Evolutionary conservation across 257 asterid species (phyloP).

Genomic region (Gentiana dahurica): DNA sequence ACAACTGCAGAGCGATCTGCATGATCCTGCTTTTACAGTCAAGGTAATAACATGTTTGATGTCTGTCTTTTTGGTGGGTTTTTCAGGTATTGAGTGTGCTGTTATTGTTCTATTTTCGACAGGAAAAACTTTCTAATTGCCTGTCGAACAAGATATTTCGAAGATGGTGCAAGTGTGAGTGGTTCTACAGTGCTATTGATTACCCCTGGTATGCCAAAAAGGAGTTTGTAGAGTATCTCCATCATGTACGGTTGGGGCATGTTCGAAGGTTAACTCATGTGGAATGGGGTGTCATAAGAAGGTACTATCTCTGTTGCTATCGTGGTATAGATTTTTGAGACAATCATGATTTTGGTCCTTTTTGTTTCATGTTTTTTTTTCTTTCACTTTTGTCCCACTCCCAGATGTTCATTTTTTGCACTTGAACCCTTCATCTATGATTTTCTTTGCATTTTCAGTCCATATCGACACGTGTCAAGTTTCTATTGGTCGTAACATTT

Average conservation of each 20-base stretch:
- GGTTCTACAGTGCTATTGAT: constrained; percentile 94
- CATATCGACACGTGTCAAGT: no score
- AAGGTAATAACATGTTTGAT: constrained; percentile 29
- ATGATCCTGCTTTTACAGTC: constrained; percentile 24
- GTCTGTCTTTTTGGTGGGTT: background rate
- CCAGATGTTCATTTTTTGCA: no score
- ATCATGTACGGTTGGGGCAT: constrained; percentile 86
- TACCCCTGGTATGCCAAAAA: constrained; percentile 88
- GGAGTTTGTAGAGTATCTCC: constrained; percentile 79
- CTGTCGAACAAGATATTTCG: constrained; percentile 47
- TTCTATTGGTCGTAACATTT: no score
- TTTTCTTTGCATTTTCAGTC: no score
- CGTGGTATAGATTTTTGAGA: background rate
- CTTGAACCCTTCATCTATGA: no score
- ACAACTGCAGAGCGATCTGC: constrained; percentile 38
- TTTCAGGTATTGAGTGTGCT: background rate
- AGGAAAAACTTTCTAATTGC: constrained; percentile 60
- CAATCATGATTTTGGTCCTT: no score
- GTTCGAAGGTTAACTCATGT: constrained; percentile 82
- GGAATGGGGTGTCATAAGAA: constrained; percentile 92
- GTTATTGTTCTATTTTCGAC: constrained; percentile 13
- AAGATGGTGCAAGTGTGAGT: constrained; percentile 87
- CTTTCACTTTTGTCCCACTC: no score
- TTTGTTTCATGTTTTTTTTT: background rate
- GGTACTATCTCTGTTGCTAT: constrained; percentile 29